Base-by-base conservation (phyloP, 805 yeast species). In the Metschnikowia colocasiae region DNA sequence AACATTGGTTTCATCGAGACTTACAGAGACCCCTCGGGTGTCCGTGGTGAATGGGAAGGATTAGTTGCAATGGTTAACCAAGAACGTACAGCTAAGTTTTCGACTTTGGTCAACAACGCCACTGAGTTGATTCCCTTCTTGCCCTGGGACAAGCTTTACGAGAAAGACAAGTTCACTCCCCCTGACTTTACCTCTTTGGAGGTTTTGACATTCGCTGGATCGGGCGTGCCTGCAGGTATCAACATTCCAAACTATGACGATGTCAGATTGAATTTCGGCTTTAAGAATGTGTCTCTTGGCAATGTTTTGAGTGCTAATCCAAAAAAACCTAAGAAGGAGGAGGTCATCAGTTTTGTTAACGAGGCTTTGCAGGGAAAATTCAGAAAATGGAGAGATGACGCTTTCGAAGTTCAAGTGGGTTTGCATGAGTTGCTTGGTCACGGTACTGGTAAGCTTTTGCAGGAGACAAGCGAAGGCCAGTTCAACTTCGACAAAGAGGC, bases 11-110 rank as follows among this genome's bases (percentile, higher is more conserved):
- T 89, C 63, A 89, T 89, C 57, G 97, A 89, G 69, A 89, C 96
- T 25, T 89, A 89, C 69, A 78, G 97, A 65, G 97, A 88, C 62
- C 95, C 96, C 13, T 79, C 91, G 27, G 96, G 96, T 40, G 87
- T 88, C 40, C 79, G 90, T 60, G 97, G 96, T 50, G 97, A 89
- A 66, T 89, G 94, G 92, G 96, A 89, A 69, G 88, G 95, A 25
- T 70, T 89, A 40, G 94, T 89, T 29, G 92, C 96, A 18, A 85
- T 88, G 80, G 95, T 89, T 47, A 88, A 89, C 67, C 84, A 85
- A 61, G 92, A 87, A 52, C 78, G 95, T 52, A 89, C 97, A 15
- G 83, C 79, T 44, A 89, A 87, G 59, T 89, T 89, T 61, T 81
- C 83, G 23, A 72, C 71, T 9, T 73, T 89, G 54, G 96, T 89